phyloP scores from a whole-genome alignment of 75 land plant species.

The Cunninghamia lanceolata region DNA sequence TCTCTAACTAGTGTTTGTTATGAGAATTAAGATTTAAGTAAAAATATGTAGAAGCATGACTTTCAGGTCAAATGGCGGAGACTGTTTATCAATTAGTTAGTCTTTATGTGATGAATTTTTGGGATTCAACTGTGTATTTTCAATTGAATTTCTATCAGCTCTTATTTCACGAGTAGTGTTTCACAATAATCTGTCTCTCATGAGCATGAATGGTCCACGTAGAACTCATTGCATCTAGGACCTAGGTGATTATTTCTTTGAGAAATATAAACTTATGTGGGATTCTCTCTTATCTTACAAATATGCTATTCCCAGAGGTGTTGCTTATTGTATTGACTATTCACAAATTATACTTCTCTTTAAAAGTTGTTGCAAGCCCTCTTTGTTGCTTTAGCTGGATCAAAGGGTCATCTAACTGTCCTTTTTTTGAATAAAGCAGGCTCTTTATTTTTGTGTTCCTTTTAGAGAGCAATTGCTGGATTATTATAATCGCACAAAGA shows the following conservation, averaged over 20 bases:
- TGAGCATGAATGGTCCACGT: too few relatives aligned
- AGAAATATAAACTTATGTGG: neutral
- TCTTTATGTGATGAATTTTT: too few relatives aligned
- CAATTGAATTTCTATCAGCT: too few relatives aligned
- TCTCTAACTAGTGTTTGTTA: neutral
- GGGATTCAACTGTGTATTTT: too few relatives aligned
- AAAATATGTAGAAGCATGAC: neutral
- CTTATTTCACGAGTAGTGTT: too few relatives aligned
- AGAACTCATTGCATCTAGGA: too few relatives aligned
- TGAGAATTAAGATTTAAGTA: neutral
- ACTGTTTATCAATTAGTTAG: too few relatives aligned
- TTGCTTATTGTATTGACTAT: neutral
- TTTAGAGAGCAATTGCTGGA: slow-evolving; percentile 43
- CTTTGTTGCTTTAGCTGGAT: neutral
- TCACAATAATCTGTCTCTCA: too few relatives aligned
- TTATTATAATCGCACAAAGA: slow-evolving; percentile 25
- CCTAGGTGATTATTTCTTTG: neutral
- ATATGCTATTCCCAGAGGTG: neutral
- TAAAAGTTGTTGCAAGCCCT: too few relatives aligned
- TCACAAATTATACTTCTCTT: neutral
- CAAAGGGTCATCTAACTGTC: neutral
- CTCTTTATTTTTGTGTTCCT: slow-evolving; percentile 39
- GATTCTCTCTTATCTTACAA: neutral
- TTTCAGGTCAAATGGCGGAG: neutral
- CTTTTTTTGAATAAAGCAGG: slow-evolving; percentile 12